phyloP scores from a whole-genome alignment of 306 rosid species.

The Styphnolobium japonicum region DNA sequence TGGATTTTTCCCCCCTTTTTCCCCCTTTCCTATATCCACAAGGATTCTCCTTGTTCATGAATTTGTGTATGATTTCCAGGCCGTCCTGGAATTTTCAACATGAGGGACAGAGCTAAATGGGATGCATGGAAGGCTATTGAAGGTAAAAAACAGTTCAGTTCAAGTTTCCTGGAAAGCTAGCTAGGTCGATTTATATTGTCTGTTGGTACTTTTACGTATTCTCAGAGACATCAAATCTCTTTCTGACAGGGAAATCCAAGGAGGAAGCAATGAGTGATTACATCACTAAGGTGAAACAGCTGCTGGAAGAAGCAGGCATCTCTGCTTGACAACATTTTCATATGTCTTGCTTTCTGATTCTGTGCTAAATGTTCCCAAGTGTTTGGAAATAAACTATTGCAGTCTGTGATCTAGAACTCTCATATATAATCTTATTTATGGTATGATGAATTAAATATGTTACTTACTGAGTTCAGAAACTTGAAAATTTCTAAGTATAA shows the following conservation, averaged over 20 bases:
- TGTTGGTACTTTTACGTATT: background rate
- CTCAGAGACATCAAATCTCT: background rate
- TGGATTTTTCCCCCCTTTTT: too few species aligned
- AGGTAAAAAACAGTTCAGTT: conserved; percentile 44
- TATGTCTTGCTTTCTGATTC: conserved; percentile 15
- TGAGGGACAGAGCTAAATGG: conserved; percentile 94
- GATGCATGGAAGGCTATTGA: conserved; percentile 99
- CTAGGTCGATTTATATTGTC: background rate
- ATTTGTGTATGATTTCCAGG: conserved; percentile 45
- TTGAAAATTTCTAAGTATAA: background rate
- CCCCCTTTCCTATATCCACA: background rate
- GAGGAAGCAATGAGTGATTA: conserved; percentile 89
- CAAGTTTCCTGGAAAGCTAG: background rate
- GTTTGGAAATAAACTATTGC: conserved; percentile 35
- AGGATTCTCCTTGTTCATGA: conserved; percentile 14
- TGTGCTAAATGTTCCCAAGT: conserved; percentile 17
- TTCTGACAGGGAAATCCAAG: conserved; percentile 72
- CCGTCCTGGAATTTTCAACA: conserved; percentile 86
- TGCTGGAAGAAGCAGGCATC: conserved; percentile 67
- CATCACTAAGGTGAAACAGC: conserved; percentile 90
- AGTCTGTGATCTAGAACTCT: conserved; percentile 25
- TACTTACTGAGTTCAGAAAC: background rate
- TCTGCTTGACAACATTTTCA: conserved; percentile 39
- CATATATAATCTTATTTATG: conserved; percentile 5
- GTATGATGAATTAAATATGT: conserved; percentile 23